A percentile compares a stretch with the other conserved stretches of the same genome.
phyloP scores from a whole-genome alignment of 2,329 filamentous ascomycete genomes.

The Cordyceps cateniannulata region DNA sequence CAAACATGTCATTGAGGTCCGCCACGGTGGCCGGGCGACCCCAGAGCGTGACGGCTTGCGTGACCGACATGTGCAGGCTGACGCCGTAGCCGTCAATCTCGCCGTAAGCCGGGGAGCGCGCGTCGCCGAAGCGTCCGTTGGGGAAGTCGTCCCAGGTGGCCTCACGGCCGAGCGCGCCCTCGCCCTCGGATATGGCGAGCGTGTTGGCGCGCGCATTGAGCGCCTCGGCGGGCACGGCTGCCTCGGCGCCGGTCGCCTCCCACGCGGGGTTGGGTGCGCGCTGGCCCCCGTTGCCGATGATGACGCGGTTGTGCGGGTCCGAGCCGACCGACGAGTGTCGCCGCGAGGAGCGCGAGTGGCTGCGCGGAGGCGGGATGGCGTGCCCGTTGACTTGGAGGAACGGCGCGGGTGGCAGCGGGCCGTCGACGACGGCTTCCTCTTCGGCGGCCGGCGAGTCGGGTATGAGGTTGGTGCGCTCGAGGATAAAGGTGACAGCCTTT shows the following conservation, averaged over 20 bases:
- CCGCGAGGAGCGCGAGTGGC: constrained; percentile 39
- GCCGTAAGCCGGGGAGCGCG: constrained; percentile 86
- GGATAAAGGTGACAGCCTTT: constrained; percentile 88
- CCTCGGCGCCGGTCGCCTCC: constrained; percentile 71
- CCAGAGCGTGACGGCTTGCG: constrained; percentile 79
- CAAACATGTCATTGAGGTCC: constrained; percentile 77
- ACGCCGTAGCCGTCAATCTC: constrained; percentile 98
- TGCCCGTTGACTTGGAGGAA: constrained; percentile 43
- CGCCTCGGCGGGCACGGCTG: constrained; percentile 64
- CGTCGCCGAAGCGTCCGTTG: constrained; percentile 92
- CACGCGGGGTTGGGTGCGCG: constrained; percentile 52
- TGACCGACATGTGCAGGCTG: constrained; percentile 84
- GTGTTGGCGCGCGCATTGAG: constrained; percentile 78
- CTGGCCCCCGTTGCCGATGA: constrained; percentile 57
- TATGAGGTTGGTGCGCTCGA: constrained; percentile 81
- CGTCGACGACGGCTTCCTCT: constrained; percentile 44
- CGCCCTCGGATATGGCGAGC: constrained; percentile 87
- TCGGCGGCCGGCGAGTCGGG: constrained; percentile 52
- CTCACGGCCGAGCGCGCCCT: constrained; percentile 82
- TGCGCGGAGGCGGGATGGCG: constrained; percentile 25
- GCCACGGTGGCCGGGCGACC: constrained; percentile 61
- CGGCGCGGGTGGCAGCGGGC: constrained; percentile 28
- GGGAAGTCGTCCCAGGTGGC: constrained; percentile 99
- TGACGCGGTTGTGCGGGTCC: constrained; percentile 80
- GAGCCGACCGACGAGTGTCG: constrained; percentile 76